Base-by-base conservation (phyloP, 2,329 filamentous ascomycete species). In the Paecilomyces fulvus region DNA sequence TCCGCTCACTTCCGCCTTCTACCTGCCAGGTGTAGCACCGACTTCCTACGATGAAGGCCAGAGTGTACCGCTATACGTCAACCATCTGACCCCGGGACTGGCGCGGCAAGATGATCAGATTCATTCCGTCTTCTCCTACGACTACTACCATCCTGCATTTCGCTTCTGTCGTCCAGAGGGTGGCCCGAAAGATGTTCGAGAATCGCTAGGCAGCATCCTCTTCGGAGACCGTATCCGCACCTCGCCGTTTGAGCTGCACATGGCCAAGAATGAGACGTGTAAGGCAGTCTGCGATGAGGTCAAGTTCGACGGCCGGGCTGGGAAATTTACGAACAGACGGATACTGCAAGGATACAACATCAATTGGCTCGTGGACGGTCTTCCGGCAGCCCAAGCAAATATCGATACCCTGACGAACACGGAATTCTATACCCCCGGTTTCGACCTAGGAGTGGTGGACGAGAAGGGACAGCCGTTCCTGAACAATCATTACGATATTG, bases 181-280 rank as follows among this genome's bases (percentile, higher is more conserved):
- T 59, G 90, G 90, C 1, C 86, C 91, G 8, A 74, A 92, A 70
- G 83, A 88, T 77, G 84, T 95, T 21, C 86, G 89, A 46, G 94
- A 96, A 76, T 94, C 89, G 61, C 75, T 99, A 61, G 94, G 94
- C 23, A 96, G 92, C 79, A 99, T 99, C 69, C 76, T 99, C 53
- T 99, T 99, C 65, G 94, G 94, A 63, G 94, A 99, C 75, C 85
- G 94, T 56, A 99, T 99, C 76, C 90, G 90, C 77, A 95, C 90
- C n/a, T 97, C 92, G 33, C 90, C 92, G 0, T 96, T 95, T 68
- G 85, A 96, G 68, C 79, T 97, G 59, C 83, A 84, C 63, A 96
- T 99, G 92, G 84, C 77, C 55, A 78, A 84, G 60, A 94, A 99
- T 70, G 89, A 96, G 73, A 86, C 86, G 0, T 99, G 94, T 78